Evolutionary conservation across 2,329 filamentous ascomycete species (phyloP).

Genomic region (Amauroascus niger): DNA sequence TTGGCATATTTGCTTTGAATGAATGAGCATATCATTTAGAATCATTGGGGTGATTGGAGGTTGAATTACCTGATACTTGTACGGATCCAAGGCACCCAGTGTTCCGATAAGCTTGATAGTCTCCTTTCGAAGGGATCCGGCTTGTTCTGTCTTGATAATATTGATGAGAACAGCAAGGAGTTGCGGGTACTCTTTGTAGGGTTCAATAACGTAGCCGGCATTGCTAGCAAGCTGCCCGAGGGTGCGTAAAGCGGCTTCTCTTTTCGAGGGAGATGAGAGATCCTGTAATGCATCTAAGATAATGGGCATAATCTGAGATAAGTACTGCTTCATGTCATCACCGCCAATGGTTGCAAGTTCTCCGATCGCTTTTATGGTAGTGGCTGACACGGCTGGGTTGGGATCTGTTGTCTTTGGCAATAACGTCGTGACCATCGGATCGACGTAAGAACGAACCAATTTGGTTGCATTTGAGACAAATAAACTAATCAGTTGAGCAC

Average conservation of each 20-base stretch:
- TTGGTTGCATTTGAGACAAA: slow-evolving; percentile 87
- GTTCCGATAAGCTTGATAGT: slow-evolving; percentile 97
- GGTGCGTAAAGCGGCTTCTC: slow-evolving; percentile 82
- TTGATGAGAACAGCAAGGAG: slow-evolving; percentile 85
- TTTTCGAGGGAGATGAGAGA: slow-evolving; percentile 78
- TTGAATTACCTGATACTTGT: slow-evolving; percentile 65
- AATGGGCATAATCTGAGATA: slow-evolving; percentile 85
- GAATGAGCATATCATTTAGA: slow-evolving; percentile 7
- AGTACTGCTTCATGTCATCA: slow-evolving; percentile 85
- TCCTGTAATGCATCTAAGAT: slow-evolving; percentile 92
- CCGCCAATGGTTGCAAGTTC: slow-evolving; percentile 90
- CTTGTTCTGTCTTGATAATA: slow-evolving; percentile 87
- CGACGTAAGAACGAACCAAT: slow-evolving; percentile 91
- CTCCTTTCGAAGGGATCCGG: slow-evolving; percentile 75
- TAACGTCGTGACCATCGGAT: slow-evolving; percentile 91
- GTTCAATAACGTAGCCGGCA: slow-evolving; percentile 93
- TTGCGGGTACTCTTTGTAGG: slow-evolving; percentile 90
- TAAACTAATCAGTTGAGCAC: slow-evolving; percentile 81
- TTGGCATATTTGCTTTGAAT: slow-evolving; percentile 66
- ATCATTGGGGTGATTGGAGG: slow-evolving; percentile 5
- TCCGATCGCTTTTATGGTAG: slow-evolving; percentile 88
- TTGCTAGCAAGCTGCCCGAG: slow-evolving; percentile 90
- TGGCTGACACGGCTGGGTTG: slow-evolving; percentile 81
- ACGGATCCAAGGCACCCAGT: slow-evolving; percentile 85
- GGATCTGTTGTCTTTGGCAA: slow-evolving; percentile 75